Evolutionary conservation across 768 basidiomycete genomes (phyloP).

Genomic region (Saitozyma sp.): DNA sequence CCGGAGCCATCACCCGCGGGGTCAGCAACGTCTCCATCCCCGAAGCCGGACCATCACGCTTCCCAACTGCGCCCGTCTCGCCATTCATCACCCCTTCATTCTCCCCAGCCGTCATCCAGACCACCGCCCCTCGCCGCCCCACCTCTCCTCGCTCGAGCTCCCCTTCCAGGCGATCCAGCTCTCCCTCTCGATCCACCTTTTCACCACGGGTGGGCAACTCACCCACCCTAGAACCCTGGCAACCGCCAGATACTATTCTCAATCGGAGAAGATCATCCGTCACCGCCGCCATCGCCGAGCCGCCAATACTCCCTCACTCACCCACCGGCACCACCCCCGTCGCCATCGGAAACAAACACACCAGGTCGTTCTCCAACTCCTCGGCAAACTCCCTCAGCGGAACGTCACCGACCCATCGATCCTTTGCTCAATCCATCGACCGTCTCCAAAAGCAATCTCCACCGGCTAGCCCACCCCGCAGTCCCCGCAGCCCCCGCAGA

Average conservation of each 20-base stretch:
- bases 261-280: constrained; percentile 23
- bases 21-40: constrained; percentile 3
- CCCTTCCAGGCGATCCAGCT: constrained; percentile 6
- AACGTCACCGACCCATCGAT: constrained; percentile 18
- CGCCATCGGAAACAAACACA: constrained; percentile 24
- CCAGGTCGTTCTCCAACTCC: constrained; percentile 29
- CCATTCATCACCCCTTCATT: constrained; percentile 46
- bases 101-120: constrained; percentile 30
- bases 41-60: constrained; percentile 18
- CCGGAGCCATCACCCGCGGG: constrained; percentile 39
- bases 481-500: not conserved
- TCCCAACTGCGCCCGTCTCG: constrained; percentile 33
- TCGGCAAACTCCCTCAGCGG: constrained; percentile 5
- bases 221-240: not conserved
- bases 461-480: constrained; percentile 16
- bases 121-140: constrained; percentile 14
- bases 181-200: constrained; percentile 11
- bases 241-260: not conserved
- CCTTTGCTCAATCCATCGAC: constrained; percentile 3
- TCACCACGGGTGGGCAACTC: constrained; percentile 2
- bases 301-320: constrained; percentile 7
- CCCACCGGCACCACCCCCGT: constrained; percentile 15
- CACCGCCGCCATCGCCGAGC: constrained; percentile 12
- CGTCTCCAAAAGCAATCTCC: constrained; percentile 1
- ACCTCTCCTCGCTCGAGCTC: constrained; percentile 11